Conservation (phyloP, 768 basidiomycete species). For the Auriculariales sp. region DNA sequence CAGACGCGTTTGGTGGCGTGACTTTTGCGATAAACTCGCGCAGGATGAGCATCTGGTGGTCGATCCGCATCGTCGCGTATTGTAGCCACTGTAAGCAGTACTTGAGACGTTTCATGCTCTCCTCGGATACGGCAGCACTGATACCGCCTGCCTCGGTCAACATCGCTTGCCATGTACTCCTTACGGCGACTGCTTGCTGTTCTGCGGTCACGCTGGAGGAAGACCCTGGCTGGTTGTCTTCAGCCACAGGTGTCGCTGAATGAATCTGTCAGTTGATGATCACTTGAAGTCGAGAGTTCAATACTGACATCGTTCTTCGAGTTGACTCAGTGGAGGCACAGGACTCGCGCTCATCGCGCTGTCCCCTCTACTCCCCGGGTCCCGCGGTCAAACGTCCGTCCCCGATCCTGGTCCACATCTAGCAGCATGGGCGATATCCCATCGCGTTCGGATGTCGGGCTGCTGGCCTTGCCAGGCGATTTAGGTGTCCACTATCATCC, state of each 20-base stretch:
- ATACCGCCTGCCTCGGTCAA: slow-evolving; percentile 78
- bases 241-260: too few relatives aligned
- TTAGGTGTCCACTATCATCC: too few relatives aligned
- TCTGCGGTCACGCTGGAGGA: too few relatives aligned
- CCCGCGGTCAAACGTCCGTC: too few relatives aligned
- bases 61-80: slow-evolving; percentile 78
- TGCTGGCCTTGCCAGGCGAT: not conserved
- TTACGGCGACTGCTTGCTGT: slow-evolving; percentile 34
- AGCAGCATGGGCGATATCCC: not conserved
- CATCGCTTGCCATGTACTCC: slow-evolving; percentile 78
- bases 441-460: slow-evolving; percentile 1
- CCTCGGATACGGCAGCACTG: slow-evolving; percentile 78
- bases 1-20: slow-evolving; percentile 13
- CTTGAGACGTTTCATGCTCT: slow-evolving; percentile 72
- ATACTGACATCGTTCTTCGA: too few relatives aligned
- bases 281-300: too few relatives aligned
- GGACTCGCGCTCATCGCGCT: not conserved
- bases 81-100: slow-evolving; percentile 84
- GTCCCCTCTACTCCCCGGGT: too few relatives aligned
- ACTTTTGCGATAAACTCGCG: slow-evolving; percentile 70
- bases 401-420: too few relatives aligned
- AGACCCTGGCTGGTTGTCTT: too few relatives aligned
- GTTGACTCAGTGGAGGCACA: not conserved
- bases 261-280: too few relatives aligned
- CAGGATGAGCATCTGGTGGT: slow-evolving; percentile 71